phyloP scores from a whole-genome alignment of 306 rosid species.

The Corylus americana region DNA sequence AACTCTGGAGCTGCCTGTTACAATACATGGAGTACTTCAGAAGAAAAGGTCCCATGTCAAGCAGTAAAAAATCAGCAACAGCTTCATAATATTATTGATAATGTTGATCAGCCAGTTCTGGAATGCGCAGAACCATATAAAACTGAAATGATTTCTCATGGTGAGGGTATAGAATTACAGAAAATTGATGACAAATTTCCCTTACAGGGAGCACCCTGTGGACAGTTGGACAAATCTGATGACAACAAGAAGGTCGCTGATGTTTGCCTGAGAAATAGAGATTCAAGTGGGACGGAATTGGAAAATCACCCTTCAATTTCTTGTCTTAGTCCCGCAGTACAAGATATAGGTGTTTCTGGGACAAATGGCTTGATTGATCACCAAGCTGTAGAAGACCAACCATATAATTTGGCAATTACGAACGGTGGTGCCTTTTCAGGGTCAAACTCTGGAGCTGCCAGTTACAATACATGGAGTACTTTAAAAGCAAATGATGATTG shows the following conservation, averaged over 20 bases:
- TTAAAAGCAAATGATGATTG: constrained; percentile 18
- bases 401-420: constrained; percentile 20
- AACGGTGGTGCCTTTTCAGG: constrained; percentile 29
- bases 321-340: constrained; percentile 7
- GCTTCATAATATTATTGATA: constrained; percentile 21
- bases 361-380: constrained; percentile 15
- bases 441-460: constrained; percentile 23
- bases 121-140: constrained; percentile 33
- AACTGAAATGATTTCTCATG: constrained; percentile 24
- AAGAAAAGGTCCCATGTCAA: constrained; percentile 13
- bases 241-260: constrained; percentile 15
- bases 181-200: constrained; percentile 24
- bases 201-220: constrained; percentile 22
- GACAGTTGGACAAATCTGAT: constrained; percentile 36
- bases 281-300: constrained; percentile 4
- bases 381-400: constrained; percentile 30
- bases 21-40: constrained; percentile 2
- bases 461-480: constrained; percentile 7
- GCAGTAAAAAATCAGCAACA: constrained; percentile 22
- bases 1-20: constrained; percentile 23
- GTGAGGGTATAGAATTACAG: constrained; percentile 35
- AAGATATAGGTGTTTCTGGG: constrained; percentile 9
- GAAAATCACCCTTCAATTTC: constrained; percentile 17
- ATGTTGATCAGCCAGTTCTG: constrained; percentile 15
- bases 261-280: constrained; percentile 13